Base-by-base conservation (phyloP, 257 asterid species). In the Solanum pimpinellifolium region DNA sequence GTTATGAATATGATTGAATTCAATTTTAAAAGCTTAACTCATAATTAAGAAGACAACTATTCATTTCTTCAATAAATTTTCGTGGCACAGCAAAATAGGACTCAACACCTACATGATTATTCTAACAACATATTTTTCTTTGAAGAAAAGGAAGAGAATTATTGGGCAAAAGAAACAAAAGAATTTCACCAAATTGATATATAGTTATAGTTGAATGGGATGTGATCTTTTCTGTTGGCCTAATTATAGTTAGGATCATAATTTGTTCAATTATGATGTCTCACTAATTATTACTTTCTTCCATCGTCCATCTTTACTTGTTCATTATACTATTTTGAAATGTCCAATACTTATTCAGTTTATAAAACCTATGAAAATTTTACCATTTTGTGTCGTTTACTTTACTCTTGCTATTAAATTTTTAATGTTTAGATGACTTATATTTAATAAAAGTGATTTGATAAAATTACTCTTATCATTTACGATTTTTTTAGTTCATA, bases 401-500 rank as follows among this genome's bases (percentile, higher is more conserved):
- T 49, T 49, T 49, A 49, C 21, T 3, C 59, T 49, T 49, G 0
- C 6, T 49, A 49, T 49, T 49, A 49, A 49, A 49, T 49, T 49
- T 49, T 49, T 20, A 15, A 49, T 49, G 16, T 15, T 49, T 49
- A 49, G 59, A 49, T 49, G 59, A 49, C 21, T 5, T 49, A 49
- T 49, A 1, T 49, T 15, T 49, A 49, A 49, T 49, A 7, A 49
- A 9, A 15, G 59, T 49, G 59, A 49, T 49, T 49, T 49, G 59
- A 1, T 49, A 49, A 49, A 5, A 49, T 49, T 15, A 49, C 21
- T 49, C 8, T 0, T 15, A 15, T 49, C 9, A 49, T 47, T 42
- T 49, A 49, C 7, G 27, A 1, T 0, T 1, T 49, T 49, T 0
- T 49, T 15, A 15, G 0, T 49, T 0, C 0, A 5, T 49, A 21